phyloP scores from a whole-genome alignment of 176 grass and related monocot genomes.

The Poa pratensis region DNA sequence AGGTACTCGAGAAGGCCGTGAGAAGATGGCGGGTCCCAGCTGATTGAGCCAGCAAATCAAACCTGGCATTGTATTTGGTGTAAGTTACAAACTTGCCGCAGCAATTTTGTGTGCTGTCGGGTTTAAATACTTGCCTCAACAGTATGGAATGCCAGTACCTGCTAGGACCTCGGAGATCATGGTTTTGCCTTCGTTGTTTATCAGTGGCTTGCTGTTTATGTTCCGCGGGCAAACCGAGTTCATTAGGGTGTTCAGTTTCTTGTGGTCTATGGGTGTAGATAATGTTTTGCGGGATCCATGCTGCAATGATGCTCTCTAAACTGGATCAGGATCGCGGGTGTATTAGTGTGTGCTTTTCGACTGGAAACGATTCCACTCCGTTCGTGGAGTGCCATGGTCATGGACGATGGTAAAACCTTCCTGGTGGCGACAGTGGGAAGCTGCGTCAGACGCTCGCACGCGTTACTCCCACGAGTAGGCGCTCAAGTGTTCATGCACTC shows the following conservation, averaged over 20 bases:
- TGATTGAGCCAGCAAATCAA: conserved; percentile 32
- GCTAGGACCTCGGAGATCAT: not conserved
- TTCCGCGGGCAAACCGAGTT: not conserved
- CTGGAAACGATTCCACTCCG: not conserved
- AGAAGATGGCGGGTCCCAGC: conserved; percentile 59
- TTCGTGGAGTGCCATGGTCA: not conserved
- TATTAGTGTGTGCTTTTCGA: not conserved
- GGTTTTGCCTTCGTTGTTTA: not conserved
- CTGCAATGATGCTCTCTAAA: not conserved
- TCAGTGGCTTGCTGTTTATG: not conserved
- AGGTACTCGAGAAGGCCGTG: conserved; percentile 55
- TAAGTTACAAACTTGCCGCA: conserved; percentile 15
- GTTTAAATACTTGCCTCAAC: not conserved
- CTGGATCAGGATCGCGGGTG: not conserved
- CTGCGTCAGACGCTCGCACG: not conserved
- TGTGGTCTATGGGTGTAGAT: not conserved
- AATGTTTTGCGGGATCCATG: not conserved
- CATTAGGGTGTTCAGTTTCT: not conserved
- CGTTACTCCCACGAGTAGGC: not conserved
- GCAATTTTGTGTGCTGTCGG: not conserved
- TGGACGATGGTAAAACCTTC: not conserved
- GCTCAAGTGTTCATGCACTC: not conserved
- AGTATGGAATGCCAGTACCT: not conserved
- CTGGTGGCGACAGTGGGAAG: not conserved
- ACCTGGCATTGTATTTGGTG: not conserved